Base-by-base conservation (phyloP, 169 alveolate genomes). In the Eimeria falciformis region DNA sequence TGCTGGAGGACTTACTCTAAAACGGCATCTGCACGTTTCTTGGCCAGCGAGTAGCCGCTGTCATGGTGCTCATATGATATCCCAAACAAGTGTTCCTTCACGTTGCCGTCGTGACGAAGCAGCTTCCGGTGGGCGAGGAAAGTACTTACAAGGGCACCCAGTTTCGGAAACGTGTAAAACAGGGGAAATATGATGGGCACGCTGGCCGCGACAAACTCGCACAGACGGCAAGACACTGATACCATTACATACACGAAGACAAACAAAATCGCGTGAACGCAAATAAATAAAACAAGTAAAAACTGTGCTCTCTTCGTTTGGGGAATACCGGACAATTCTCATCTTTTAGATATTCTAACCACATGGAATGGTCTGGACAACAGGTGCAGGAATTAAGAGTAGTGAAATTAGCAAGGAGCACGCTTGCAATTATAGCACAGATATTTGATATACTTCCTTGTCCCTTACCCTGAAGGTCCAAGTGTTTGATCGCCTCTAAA, bases 401-500 rank as follows among this genome's bases (percentile, higher is more conserved):
- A n/a, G n/a, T n/a, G n/a, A n/a, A n/a, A n/a, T n/a, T n/a, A n/a
- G n/a, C n/a, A n/a, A n/a, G n/a, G n/a, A n/a, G n/a, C n/a, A n/a
- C n/a, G n/a, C n/a, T n/a, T n/a, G n/a, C n/a, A n/a, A n/a, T n/a
- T n/a, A n/a, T n/a, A n/a, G n/a, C n/a, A n/a, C n/a, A n/a, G n/a
- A n/a, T n/a, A n/a, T n/a, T n/a, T n/a, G n/a, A n/a, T n/a, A n/a
- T n/a, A n/a, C n/a, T 50, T 23, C 45, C 50, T 29, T 23, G 43
- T 3, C 21, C 17, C 73, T 66, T 37, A 85, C 92, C 92, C 37
- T 27, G 46, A 11, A 45, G n/a, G 58, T 45, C 84, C 46, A 33
- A 23, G 37, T 58, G 87, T n/a, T 91, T 81, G 82, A 91, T 6
- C 29, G 91, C 78, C 55, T 91, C 94, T 18, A 91, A 86, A 9